phyloP scores from a whole-genome alignment of 305 asterid species.

The Fraxinus xanthoxyloides region DNA sequence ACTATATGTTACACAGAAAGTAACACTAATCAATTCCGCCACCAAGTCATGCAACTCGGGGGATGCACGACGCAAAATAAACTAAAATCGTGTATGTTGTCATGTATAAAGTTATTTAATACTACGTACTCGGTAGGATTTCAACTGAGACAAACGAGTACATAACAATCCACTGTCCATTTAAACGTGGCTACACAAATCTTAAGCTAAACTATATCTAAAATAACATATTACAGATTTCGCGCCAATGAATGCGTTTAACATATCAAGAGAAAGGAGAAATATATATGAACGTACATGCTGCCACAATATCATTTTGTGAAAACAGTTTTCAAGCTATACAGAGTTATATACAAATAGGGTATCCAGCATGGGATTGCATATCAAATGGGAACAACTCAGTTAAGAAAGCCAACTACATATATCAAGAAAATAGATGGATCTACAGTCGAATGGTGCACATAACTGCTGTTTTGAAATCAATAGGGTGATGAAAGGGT shows the following conservation, averaged over 20 bases:
- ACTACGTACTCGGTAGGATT: no score
- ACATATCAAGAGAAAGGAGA: background rate
- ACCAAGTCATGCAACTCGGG: no score
- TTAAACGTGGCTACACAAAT: background rate
- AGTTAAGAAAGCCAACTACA: no score
- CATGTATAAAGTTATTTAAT: no score
- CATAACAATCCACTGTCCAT: background rate
- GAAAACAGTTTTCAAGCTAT: constrained; percentile 14
- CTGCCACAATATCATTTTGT: constrained; percentile 18
- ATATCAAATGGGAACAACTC: no score
- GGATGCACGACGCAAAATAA: no score
- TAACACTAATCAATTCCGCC: background rate
- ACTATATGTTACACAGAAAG: background rate
- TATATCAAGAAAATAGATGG: no score
- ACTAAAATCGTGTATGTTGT: no score
- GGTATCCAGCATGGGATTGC: background rate
- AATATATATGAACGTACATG: constrained; percentile 7
- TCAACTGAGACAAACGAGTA: background rate
- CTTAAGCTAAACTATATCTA: background rate
- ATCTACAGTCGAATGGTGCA: constrained; percentile 68
- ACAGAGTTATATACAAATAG: constrained; percentile 24
- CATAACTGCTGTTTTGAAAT: constrained; percentile 69
- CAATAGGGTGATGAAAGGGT: constrained; percentile 55
- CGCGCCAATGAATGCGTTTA: no score
- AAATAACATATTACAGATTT: background rate